Evolutionary conservation across 257 asterid genomes (phyloP).

Genomic region (Mitragyna speciosa): DNA sequence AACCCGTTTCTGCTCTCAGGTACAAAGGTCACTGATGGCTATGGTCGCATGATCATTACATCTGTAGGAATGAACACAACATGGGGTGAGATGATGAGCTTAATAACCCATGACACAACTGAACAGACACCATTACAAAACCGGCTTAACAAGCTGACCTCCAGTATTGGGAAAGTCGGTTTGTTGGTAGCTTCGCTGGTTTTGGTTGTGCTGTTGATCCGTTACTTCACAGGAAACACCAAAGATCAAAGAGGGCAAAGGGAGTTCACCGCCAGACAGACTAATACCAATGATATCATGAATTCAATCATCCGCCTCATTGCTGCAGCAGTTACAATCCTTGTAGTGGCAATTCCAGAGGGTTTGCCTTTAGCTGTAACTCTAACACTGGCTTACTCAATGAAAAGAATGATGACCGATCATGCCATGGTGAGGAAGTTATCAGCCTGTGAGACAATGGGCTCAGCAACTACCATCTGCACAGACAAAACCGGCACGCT

Average conservation of each 20-base stretch:
- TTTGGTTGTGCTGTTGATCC: slow-evolving; percentile 11
- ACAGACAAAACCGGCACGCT: slow-evolving; percentile 23
- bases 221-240: slow-evolving; percentile 16
- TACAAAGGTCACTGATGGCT: slow-evolving; percentile 37
- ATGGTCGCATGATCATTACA: slow-evolving; percentile 29
- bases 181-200: slow-evolving; percentile 10
- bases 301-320: slow-evolving; percentile 13
- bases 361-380: slow-evolving; percentile 29
- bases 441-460: slow-evolving; percentile 23
- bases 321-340: slow-evolving; percentile 25
- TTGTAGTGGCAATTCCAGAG: slow-evolving; percentile 25
- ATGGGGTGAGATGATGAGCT: slow-evolving; percentile 43
- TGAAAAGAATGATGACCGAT: slow-evolving; percentile 24
- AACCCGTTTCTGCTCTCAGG: slow-evolving; percentile 37
- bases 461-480: slow-evolving; percentile 23
- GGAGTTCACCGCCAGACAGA: slow-evolving; percentile 18
- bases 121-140: slow-evolving; percentile 19
- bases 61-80: slow-evolving; percentile 34
- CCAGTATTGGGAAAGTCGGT: slow-evolving; percentile 16
- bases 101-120: slow-evolving; percentile 11
- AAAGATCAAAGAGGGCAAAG: not conserved
- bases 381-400: slow-evolving; percentile 23
- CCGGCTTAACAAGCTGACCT: slow-evolving; percentile 12
- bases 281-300: slow-evolving; percentile 13
- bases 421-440: slow-evolving; percentile 20